phyloP scores from a whole-genome alignment of 106 monocot species.

The Dendrobium huoshanense region DNA sequence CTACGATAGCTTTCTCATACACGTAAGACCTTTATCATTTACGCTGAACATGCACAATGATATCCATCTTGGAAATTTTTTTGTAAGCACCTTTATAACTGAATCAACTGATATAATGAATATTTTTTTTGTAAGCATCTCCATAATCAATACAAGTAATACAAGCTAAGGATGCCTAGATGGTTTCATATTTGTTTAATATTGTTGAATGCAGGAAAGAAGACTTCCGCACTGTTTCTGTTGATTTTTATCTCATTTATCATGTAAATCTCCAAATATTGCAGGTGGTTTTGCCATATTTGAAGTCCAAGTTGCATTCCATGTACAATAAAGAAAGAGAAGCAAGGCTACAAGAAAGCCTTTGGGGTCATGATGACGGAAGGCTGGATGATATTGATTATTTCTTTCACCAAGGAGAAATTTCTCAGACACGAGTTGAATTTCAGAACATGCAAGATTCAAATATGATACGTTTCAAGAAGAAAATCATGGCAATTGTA shows the following conservation, averaged over 20 bases:
- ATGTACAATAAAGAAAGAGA: conserved; percentile 86
- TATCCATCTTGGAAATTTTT: not conserved
- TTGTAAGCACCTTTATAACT: not conserved
- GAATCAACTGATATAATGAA: not conserved
- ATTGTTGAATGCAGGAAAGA: not conserved
- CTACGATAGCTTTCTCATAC: too few species aligned
- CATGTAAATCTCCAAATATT: not conserved
- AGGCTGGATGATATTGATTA: conserved; percentile 35
- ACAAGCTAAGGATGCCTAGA: not conserved
- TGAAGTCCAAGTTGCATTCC: conserved; percentile 81
- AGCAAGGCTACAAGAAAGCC: conserved; percentile 88
- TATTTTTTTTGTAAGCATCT: too few species aligned
- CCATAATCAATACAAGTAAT: too few species aligned
- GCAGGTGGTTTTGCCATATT: conserved; percentile 85
- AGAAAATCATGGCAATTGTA: conserved; percentile 45
- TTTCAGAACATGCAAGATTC: conserved; percentile 25
- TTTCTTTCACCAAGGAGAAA: conserved; percentile 38
- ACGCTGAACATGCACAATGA: not conserved
- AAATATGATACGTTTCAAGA: conserved; percentile 39
- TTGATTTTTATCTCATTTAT: not conserved
- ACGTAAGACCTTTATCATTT: too few species aligned
- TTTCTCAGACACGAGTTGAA: conserved; percentile 26
- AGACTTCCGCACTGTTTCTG: not conserved
- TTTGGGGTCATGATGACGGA: conserved; percentile 58
- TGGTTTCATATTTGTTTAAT: not conserved